phyloP scores from a whole-genome alignment of 1,284 basidiomycete genomes.

The Dichomitus squalens region DNA sequence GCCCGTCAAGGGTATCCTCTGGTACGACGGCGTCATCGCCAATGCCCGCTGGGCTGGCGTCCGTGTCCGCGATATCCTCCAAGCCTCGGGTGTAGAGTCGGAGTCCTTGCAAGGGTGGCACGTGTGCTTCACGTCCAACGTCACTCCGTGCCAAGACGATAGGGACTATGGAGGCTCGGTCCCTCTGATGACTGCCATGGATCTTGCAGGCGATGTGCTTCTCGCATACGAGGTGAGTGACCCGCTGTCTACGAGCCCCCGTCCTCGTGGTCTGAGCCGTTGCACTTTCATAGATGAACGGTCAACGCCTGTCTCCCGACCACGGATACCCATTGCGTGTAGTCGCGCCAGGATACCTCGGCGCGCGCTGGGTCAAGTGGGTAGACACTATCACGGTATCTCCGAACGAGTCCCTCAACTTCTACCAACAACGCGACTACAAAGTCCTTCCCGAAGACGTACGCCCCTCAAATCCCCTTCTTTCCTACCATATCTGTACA shows the following conservation, averaged over 20 bases:
- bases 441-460: constrained; percentile 64
- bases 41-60: constrained; percentile 66
- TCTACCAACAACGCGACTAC: constrained; percentile 71
- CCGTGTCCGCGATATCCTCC: constrained; percentile 55
- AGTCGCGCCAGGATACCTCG: constrained; percentile 70
- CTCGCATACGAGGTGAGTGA: constrained; percentile 61
- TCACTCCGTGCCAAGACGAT: constrained; percentile 63
- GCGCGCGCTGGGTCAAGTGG: constrained; percentile 83
- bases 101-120: constrained; percentile 39
- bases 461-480: constrained; percentile 15
- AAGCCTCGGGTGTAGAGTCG: constrained; percentile 40
- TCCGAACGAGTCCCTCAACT: constrained; percentile 58
- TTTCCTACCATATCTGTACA: background rate
- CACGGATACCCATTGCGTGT: constrained; percentile 74
- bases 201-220: constrained; percentile 50
- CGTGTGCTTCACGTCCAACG: constrained; percentile 63
- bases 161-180: constrained; percentile 64
- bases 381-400: constrained; percentile 61
- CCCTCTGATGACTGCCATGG: constrained; percentile 51
- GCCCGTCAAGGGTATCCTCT: constrained; percentile 47
- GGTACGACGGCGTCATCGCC: constrained; percentile 64
- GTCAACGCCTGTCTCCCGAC: constrained; percentile 55
- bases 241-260: background rate
- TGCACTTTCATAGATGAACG: constrained; percentile 59
- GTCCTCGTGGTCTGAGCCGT: background rate